phyloP scores from a whole-genome alignment of 2,329 filamentous ascomycete genomes.

The Sarocladiaceae sp. region DNA sequence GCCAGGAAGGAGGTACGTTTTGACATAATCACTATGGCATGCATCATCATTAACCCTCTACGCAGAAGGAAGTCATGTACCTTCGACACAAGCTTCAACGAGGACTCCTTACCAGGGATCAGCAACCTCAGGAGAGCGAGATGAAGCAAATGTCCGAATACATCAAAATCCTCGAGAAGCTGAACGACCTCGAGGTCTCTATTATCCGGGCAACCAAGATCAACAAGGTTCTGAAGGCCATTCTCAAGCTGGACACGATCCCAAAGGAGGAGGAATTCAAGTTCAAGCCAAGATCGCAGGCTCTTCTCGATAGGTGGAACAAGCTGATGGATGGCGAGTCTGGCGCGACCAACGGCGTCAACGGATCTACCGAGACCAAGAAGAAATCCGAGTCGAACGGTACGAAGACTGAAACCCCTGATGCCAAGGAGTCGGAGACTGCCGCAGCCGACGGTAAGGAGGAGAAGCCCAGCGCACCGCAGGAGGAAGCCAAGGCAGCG shows the following conservation, averaged over 20 bases:
- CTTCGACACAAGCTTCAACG: slow-evolving; percentile 92
- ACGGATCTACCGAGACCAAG: slow-evolving; percentile 35
- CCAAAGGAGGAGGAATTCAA: slow-evolving; percentile 82
- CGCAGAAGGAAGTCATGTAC: slow-evolving; percentile 80
- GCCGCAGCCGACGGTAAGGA: slow-evolving; percentile 21
- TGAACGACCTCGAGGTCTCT: slow-evolving; percentile 70
- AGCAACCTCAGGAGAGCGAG: slow-evolving; percentile 78
- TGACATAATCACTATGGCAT: too few relatives aligned
- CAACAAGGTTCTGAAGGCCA: slow-evolving; percentile 95
- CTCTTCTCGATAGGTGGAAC: slow-evolving; percentile 83
- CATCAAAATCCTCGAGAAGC: slow-evolving; percentile 71
- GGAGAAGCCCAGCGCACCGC: slow-evolving; percentile 5
- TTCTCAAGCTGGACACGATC: slow-evolving; percentile 80
- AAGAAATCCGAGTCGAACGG: slow-evolving; percentile 27
- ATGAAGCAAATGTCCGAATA: slow-evolving; percentile 75
- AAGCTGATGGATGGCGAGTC: slow-evolving; percentile 63
- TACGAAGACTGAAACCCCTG: slow-evolving; percentile 22
- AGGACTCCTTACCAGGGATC: slow-evolving; percentile 79
- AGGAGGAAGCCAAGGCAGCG: slow-evolving; percentile 14
- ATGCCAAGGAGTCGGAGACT: slow-evolving; percentile 23
- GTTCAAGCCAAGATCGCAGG: slow-evolving; percentile 78
- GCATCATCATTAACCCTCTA: slow-evolving; percentile 24
- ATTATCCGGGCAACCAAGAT: slow-evolving; percentile 94
- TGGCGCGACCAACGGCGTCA: slow-evolving; percentile 39
- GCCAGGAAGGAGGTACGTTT: slow-evolving; percentile 54